A percentile compares a stretch with the other conserved stretches of the same genome.
Evolutionary conservation across 352 stramenopile genomes (phyloP).

Genomic region (Globisporangium takayamanum): DNA sequence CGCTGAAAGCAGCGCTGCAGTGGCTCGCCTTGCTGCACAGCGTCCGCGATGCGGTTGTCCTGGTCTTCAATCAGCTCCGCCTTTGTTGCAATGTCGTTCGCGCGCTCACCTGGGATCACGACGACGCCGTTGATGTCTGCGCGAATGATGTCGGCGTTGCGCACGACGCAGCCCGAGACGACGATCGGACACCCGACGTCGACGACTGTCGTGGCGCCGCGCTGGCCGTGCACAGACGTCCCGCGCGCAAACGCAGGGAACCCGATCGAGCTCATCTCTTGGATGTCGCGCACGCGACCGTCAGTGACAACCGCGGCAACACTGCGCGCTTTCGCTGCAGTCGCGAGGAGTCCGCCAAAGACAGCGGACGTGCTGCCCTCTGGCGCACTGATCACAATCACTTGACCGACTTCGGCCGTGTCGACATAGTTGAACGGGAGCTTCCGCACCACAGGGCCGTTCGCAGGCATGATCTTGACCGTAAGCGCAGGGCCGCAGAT

Average conservation of each 20-base stretch:
- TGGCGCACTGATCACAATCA: conserved; percentile 74
- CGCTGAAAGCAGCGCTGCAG: conserved; percentile 71
- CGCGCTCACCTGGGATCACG: conserved; percentile 65
- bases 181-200: conserved; percentile 65
- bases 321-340: conserved; percentile 58
- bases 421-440: conserved; percentile 77
- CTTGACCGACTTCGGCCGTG: conserved; percentile 61
- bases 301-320: conserved; percentile 66
- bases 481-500: conserved; percentile 74
- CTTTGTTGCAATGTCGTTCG: conserved; percentile 59
- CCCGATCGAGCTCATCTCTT: conserved; percentile 57
- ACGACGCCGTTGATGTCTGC: conserved; percentile 79
- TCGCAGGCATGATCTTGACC: conserved; percentile 68
- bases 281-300: conserved; percentile 66
- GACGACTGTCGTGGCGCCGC: conserved; percentile 49
- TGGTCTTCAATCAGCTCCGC: conserved; percentile 77
- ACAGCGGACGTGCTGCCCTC: conserved; percentile 42
- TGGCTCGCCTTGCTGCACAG: conserved; percentile 71
- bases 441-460: conserved; percentile 50
- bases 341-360: conserved; percentile 69
- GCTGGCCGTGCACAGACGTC: conserved; percentile 69
- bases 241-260: conserved; percentile 67
- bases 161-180: conserved; percentile 70
- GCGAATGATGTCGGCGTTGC: conserved; percentile 73
- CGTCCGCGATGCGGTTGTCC: conserved; percentile 70